Percentiles rank a stretch among this genome's conserved stretches.
phyloP scores from a whole-genome alignment of 495 filamentous ascomycete species.

The Penicillium fimorum region DNA sequence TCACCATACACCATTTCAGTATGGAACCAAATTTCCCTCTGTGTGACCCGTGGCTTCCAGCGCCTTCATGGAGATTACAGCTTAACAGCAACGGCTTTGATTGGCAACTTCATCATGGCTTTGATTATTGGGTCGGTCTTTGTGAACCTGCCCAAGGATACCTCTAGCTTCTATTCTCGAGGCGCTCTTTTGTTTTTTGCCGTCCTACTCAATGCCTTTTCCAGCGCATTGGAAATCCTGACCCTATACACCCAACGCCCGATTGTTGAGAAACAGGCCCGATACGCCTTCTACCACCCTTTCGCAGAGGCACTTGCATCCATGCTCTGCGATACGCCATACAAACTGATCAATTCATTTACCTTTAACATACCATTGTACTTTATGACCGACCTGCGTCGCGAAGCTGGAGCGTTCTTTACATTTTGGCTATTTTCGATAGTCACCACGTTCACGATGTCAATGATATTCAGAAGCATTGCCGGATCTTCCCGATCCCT shows the following conservation, averaged over 20 bases:
- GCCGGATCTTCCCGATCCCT: conserved; percentile 38
- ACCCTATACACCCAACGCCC: conserved; percentile 54
- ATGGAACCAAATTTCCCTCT: not conserved
- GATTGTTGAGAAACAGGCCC: conserved; percentile 56
- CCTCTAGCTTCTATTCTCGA: conserved; percentile 29
- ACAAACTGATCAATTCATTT: conserved; percentile 43
- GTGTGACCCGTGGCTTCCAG: not conserved
- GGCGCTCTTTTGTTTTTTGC: conserved; percentile 85
- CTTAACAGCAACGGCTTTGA: conserved; percentile 59
- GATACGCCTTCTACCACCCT: conserved; percentile 61
- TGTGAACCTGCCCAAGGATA: conserved; percentile 50
- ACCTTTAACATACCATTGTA: conserved; percentile 53
- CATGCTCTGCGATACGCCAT: conserved; percentile 54
- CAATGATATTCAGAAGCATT: conserved; percentile 42
- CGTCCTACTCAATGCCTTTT: conserved; percentile 59
- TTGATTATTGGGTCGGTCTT: conserved; percentile 82
- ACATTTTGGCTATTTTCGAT: conserved; percentile 53
- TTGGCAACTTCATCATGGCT: conserved; percentile 70
- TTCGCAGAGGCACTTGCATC: conserved; percentile 55
- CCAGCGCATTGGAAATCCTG: conserved; percentile 54
- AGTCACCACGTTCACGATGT: conserved; percentile 51
- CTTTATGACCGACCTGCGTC: conserved; percentile 51
- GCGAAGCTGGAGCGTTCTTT: conserved; percentile 54
- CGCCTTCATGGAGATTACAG: not conserved
- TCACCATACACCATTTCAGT: not conserved